These are phyloP conservation scores for Pilatotrama ljubarskyi DNA, from an alignment of 768 basidiomycete genomes.

Conservation along the genomic window DNA sequence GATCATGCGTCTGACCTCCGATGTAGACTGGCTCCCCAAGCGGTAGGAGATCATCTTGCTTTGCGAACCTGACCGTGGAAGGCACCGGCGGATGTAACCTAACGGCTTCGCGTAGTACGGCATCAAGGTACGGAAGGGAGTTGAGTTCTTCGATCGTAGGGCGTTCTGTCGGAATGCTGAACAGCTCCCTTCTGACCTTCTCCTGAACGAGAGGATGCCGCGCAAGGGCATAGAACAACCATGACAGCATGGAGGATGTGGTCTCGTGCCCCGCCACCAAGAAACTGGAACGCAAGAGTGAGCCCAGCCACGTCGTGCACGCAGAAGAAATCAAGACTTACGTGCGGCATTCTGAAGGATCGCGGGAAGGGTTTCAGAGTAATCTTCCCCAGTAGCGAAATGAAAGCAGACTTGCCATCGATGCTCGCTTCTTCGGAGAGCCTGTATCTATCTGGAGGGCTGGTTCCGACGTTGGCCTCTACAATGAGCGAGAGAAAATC, in stretches of 20 bases:
- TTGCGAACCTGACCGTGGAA: slow-evolving; percentile 46
- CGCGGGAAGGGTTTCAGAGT: no score
- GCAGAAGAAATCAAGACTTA: background rate
- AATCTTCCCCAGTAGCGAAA: no score
- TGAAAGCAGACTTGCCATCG: no score
- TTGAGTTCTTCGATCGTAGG: slow-evolving; percentile 70
- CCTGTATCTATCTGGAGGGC: slow-evolving; percentile 27
- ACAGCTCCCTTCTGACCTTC: slow-evolving; percentile 38
- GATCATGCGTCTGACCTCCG: no score
- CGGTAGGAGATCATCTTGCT: slow-evolving; percentile 52
- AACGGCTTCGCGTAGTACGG: slow-evolving; percentile 57
- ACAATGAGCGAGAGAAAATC: slow-evolving; percentile 32
- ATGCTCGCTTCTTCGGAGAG: slow-evolving; percentile 37
- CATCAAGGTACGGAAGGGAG: slow-evolving; percentile 65
- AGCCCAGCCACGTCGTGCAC: background rate
- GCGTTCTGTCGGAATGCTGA: slow-evolving; percentile 11
- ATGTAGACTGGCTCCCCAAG: slow-evolving; percentile 36
- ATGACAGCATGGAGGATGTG: slow-evolving; percentile 27
- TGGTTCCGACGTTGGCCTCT: slow-evolving; percentile 30
- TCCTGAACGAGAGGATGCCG: slow-evolving; percentile 36
- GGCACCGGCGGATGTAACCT: slow-evolving; percentile 55
- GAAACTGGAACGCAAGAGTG: slow-evolving; percentile 11
- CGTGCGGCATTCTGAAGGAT: slow-evolving; percentile 13
- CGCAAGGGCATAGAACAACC: slow-evolving; percentile 37
- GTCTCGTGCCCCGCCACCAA: slow-evolving; percentile 34